Base-by-base conservation (phyloP, 1,284 basidiomycete genomes). In the Xanthoconium separans region DNA sequence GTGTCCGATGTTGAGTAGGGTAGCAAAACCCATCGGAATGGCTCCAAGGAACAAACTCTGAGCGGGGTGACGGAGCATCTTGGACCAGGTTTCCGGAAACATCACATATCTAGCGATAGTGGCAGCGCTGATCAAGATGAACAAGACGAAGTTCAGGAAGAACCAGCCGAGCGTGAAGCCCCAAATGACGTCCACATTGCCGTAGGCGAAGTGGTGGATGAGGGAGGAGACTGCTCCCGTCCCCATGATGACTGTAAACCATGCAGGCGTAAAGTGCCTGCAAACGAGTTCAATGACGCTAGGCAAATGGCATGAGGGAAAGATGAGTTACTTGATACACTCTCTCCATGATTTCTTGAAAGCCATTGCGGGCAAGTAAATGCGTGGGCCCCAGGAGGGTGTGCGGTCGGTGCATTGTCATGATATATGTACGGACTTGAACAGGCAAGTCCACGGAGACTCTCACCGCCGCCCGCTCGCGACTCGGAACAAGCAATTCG, bases 41-140 rank as follows among this genome's bases (percentile, higher is more conserved):
- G 78, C 76, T 4, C 84, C 83, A 34, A 86, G 71, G 62, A 80
- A 87, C 56, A 87, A 70, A 53, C 83, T 79, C 58, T 87, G 80
- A 3, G 75, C 70, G 0, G 80, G 77, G 59, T 87, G 82, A 9
- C 59, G 66, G 41, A 82, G 55, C 73, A 79, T 77, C 9, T 72
- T 69, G 5, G 44, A 50, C 65, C 78, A 78, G 51, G 71, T 58
- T n/a, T 75, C 72, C 0, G 81, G 81, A 66, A 75, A 87, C 49
- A 78, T 58, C 3, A 68, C 58, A 61, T 83, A 85, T 40, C 83
- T 75, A 27, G 73, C 69, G 3, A 72, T 55, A 8, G 75, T 77
- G 27, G 73, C 70, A 9, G 56, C 55, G 24, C 70, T 65, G 33
- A 86, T 78, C 20, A 78, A 59, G n/a, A 75, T 49, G 60, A 86